phyloP scores from a whole-genome alignment of 345 rosid genomes.

The Mercurialis annua region DNA sequence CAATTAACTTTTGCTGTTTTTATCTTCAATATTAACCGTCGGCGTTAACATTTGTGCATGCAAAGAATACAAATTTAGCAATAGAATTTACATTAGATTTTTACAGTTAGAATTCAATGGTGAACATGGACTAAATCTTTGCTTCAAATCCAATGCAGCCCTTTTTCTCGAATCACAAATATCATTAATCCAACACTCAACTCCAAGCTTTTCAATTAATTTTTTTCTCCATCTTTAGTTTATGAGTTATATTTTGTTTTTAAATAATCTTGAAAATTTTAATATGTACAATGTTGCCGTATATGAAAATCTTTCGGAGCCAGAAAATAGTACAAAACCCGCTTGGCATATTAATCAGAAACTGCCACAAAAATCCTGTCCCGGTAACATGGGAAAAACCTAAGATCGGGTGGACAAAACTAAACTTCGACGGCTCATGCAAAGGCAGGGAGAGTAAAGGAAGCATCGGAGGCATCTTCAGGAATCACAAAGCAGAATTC shows the following conservation, averaged over 20 bases:
- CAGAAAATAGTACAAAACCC: slow-evolving; percentile 32
- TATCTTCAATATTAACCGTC: too few species aligned
- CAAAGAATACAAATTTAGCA: not conserved
- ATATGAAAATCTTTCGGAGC: slow-evolving; percentile 34
- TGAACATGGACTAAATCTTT: slow-evolving; percentile 25
- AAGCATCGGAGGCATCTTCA: slow-evolving; percentile 82
- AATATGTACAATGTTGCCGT: slow-evolving; percentile 31
- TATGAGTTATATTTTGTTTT: too few species aligned
- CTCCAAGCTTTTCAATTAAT: slow-evolving; percentile 21
- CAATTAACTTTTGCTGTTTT: too few species aligned
- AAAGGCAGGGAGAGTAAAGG: slow-evolving; percentile 45
- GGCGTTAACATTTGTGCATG: too few species aligned
- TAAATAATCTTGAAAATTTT: not conserved
- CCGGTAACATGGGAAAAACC: slow-evolving; percentile 81
- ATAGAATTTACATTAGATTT: too few species aligned
- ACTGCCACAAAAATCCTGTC: slow-evolving; percentile 46
- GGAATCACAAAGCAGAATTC: slow-evolving; percentile 78
- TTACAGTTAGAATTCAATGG: slow-evolving; percentile 14
- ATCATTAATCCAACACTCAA: slow-evolving; percentile 17
- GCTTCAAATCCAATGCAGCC: slow-evolving; percentile 22
- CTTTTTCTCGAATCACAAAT: not conserved
- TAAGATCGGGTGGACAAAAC: slow-evolving; percentile 63
- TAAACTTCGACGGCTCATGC: slow-evolving; percentile 79
- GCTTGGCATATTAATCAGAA: slow-evolving; percentile 32
- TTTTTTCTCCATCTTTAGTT: slow-evolving; percentile 12